Percentiles rank a stretch among this genome's conserved stretches.
phyloP scores from a whole-genome alignment of 208 protist species.

The Porcisia hertigi region DNA sequence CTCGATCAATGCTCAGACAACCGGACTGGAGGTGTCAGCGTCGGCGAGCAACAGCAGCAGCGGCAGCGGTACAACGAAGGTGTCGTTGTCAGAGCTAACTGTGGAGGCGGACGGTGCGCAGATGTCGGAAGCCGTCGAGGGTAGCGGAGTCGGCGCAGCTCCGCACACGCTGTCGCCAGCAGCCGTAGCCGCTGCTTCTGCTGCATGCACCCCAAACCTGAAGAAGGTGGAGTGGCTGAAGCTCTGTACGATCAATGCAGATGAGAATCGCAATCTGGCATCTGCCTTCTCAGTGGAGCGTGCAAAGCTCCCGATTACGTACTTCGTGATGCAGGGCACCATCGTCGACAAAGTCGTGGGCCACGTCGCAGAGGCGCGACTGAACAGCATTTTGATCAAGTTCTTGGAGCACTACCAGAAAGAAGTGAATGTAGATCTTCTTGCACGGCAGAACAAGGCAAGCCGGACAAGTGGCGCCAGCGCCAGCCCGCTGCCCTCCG shows the following conservation, averaged over 20 bases:
- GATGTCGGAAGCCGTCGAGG: background rate
- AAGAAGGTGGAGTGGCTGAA: slow-evolving; percentile 66
- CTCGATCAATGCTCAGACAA: slow-evolving; percentile 62
- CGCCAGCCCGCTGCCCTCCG: slow-evolving; percentile 56
- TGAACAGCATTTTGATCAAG: slow-evolving; percentile 74
- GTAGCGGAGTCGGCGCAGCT: background rate
- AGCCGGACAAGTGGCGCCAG: background rate
- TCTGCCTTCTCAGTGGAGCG: slow-evolving; percentile 87
- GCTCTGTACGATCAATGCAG: slow-evolving; percentile 84
- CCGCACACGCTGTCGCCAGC: background rate
- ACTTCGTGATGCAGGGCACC: slow-evolving; percentile 90
- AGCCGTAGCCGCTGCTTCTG: background rate
- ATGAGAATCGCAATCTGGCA: slow-evolving; percentile 87
- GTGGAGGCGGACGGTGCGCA: background rate
- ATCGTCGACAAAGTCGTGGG: slow-evolving; percentile 84
- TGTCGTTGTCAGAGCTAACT: background rate
- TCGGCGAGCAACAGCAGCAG: background rate
- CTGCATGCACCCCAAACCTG: background rate
- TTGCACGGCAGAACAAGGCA: slow-evolving; percentile 33
- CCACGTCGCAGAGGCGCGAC: slow-evolving; percentile 50
- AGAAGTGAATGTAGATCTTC: slow-evolving; percentile 83
- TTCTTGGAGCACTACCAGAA: slow-evolving; percentile 89
- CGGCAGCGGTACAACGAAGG: background rate
- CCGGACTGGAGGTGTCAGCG: slow-evolving; percentile 9
- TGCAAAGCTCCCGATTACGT: slow-evolving; percentile 82